These are phyloP conservation scores for Exophiala oligosperma DNA, from an alignment of 2,329 filamentous ascomycete species.

Conservation along the genomic window DNA sequence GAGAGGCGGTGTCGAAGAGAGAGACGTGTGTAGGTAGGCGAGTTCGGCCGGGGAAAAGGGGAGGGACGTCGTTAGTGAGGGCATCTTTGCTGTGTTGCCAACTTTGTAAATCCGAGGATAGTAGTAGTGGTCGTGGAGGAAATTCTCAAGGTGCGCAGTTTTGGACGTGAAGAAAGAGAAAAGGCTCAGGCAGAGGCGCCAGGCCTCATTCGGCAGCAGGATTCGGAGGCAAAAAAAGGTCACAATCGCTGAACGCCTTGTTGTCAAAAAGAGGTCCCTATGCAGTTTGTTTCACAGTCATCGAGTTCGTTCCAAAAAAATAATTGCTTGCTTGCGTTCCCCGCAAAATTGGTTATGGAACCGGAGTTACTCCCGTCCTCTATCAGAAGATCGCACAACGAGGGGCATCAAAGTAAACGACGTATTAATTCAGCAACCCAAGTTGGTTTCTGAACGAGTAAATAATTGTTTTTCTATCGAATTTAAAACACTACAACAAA, in stretches of 20 bases:
- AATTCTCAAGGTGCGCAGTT: too few species aligned
- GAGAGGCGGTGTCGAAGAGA: slow-evolving; percentile 77
- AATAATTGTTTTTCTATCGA: background rate
- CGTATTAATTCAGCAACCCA: too few species aligned
- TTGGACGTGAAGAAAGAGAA: too few species aligned
- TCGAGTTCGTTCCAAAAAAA: too few species aligned
- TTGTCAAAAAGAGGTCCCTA: background rate
- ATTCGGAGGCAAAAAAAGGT: too few species aligned
- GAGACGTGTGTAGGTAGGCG: slow-evolving; percentile 87
- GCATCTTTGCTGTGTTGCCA: slow-evolving; percentile 4
- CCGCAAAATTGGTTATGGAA: background rate
- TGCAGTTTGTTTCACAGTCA: background rate
- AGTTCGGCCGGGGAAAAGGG: slow-evolving; percentile 94
- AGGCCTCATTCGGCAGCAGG: too few species aligned
- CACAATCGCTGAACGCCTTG: too few species aligned
- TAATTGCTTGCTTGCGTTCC: background rate
- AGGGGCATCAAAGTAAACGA: too few species aligned
- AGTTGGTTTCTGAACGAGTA: too few species aligned
- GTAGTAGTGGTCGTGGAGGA: background rate
- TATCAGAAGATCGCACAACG: background rate
- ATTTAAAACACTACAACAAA: background rate
- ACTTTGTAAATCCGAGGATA: background rate
- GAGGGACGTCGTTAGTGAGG: slow-evolving; percentile 33
- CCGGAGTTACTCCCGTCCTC: background rate
- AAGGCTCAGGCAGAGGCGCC: too few species aligned